phyloP scores from a whole-genome alignment of 352 stramenopile species.

The Pythium inflatum region DNA sequence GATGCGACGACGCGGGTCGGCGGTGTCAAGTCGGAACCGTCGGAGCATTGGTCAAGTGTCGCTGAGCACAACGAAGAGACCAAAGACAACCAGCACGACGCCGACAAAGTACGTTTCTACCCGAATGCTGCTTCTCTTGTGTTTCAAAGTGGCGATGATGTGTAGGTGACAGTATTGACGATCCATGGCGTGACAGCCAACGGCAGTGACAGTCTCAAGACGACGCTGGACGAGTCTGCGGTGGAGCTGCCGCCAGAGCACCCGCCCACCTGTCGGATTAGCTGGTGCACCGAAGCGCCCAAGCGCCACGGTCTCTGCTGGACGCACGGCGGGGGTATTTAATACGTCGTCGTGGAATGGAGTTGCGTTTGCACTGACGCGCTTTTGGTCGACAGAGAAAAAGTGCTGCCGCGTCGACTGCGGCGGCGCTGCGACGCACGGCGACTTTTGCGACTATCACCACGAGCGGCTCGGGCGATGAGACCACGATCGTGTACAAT shows the following conservation, averaged over 20 bases:
- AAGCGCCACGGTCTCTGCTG: slow-evolving; percentile 57
- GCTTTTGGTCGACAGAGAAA: slow-evolving; percentile 43
- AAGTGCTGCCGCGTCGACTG: slow-evolving; percentile 50
- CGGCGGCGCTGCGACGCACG: slow-evolving; percentile 27
- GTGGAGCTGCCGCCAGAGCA: not conserved
- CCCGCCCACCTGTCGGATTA: slow-evolving; percentile 40
- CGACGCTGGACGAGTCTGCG: not conserved
- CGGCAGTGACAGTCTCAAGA: too few relatives aligned
- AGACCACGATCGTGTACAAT: too few relatives aligned
- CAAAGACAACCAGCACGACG: not conserved
- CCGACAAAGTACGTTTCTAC: not conserved
- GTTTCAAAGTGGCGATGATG: not conserved
- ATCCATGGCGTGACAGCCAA: too few relatives aligned
- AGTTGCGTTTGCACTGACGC: too few relatives aligned
- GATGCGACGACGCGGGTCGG: too few relatives aligned
- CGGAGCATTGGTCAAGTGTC: not conserved
- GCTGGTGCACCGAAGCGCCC: slow-evolving; percentile 47
- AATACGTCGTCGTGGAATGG: not conserved
- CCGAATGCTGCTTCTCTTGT: not conserved
- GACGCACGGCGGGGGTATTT: slow-evolving; percentile 50
- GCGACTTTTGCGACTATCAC: slow-evolving; percentile 61
- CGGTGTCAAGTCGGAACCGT: not conserved
- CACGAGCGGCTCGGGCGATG: slow-evolving; percentile 6
- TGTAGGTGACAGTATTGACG: too few relatives aligned
- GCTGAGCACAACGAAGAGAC: not conserved